Evolutionary conservation across 257 asterid genomes (phyloP).

Genomic region (Lithospermum erythrorhizon): DNA sequence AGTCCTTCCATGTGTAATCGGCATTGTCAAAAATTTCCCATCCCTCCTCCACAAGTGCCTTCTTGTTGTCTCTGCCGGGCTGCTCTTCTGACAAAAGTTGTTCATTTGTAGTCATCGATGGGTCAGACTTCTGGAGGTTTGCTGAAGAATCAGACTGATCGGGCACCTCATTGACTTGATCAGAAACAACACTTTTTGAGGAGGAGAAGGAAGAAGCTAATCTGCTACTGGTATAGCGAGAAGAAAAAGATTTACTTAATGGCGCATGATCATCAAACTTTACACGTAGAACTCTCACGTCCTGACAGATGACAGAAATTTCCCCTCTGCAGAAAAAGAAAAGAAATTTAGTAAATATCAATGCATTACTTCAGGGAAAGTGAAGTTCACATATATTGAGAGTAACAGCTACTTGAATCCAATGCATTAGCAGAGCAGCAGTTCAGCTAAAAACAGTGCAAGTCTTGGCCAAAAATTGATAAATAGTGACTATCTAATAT

Average conservation of each 20-base stretch:
- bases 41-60: slow-evolving; percentile 40
- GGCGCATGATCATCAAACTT: slow-evolving; percentile 48
- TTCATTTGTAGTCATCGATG: slow-evolving; percentile 6
- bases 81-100: slow-evolving; percentile 13
- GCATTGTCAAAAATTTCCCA: slow-evolving; percentile 49
- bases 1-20: not conserved
- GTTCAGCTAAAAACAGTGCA: no score
- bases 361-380: not conserved
- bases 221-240: slow-evolving; percentile 45
- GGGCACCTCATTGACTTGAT: slow-evolving; percentile 15
- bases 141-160: slow-evolving; percentile 17
- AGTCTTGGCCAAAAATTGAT: no score
- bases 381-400: not conserved
- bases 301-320: slow-evolving; percentile 68
- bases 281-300: slow-evolving; percentile 54
- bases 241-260: slow-evolving; percentile 38
- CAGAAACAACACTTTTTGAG: slow-evolving; percentile 28
- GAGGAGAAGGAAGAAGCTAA: slow-evolving; percentile 48
- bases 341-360: not conserved
- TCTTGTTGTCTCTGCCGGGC: slow-evolving; percentile 16
- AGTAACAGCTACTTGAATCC: not conserved
- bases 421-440: no score
- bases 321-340: slow-evolving; percentile 55
- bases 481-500: no score
- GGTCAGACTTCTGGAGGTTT: slow-evolving; percentile 4